Base-by-base conservation (phyloP, 2,329 filamentous ascomycete genomes). In the Colletotrichum sp. region DNA sequence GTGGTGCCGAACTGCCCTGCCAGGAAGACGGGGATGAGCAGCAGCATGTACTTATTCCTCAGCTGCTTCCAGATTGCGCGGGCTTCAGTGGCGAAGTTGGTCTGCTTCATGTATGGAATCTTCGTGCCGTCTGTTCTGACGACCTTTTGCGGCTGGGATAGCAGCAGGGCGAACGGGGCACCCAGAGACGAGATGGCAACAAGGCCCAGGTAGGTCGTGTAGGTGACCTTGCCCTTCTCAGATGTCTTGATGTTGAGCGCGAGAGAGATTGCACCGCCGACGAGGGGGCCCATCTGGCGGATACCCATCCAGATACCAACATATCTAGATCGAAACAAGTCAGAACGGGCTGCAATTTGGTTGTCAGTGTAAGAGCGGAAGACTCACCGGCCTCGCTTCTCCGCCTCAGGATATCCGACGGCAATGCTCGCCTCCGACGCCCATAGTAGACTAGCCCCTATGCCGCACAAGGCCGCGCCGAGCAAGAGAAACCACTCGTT, bases 351-450 rank as follows among this genome's bases (percentile, higher is more conserved):
- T 39, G 9, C 7, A 7, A 7, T 3, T 13, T 15, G 32, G 6
- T 34, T 13, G 2, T 6, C 5, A 24, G 12, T 34, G n/a, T 48
- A 2, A 24, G 4, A 18, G 2, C 7, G 6, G 3, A 4, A 60
- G 24, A 73, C 73, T 21, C 24, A 75, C 73, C 73, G 73, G 0
- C 91, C 92, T 78, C 90, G 87, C 34, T 93, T 93, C 71, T 89
- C 89, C 0, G 92, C 92, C 76, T 94, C 93, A 0, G 93, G 92
- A 76, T 94, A 94, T 0, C 90, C 87, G 9, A 94, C 88, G 0
- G 82, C 83, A 13, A 85, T 85, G 4, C 83, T 83, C 0, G 82
- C 84, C 39, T 86, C 83, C 1, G 83, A 79, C 0, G 83, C 82
- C 84, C 84, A 86, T 12, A 85, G 78, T 0, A 84, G 80, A 0